phyloP scores from a whole-genome alignment of 345 rosid species.

The Cardamine chenopodiifolia region DNA sequence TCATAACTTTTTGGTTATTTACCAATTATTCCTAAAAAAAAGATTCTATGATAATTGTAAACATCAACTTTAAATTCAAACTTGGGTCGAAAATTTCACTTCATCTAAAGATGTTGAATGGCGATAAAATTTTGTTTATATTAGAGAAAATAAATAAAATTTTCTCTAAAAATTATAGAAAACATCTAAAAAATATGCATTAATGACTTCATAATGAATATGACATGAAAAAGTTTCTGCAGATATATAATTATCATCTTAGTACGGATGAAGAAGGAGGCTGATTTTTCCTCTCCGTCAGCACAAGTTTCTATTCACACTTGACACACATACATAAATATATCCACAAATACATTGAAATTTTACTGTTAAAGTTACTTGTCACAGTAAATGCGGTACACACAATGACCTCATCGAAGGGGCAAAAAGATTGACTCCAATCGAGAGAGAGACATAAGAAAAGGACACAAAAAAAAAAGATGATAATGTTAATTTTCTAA shows the following conservation, averaged over 20 bases:
- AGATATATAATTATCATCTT: not conserved
- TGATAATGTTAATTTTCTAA: too few relatives aligned
- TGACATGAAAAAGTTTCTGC: not conserved
- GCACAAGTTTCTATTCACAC: slow-evolving; percentile 23
- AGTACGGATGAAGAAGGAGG: not conserved
- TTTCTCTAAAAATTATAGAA: not conserved
- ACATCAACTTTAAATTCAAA: not conserved
- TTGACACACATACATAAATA: not conserved
- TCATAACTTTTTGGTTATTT: not conserved
- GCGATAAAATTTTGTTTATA: not conserved
- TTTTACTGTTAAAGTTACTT: not conserved
- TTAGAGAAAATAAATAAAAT: not conserved
- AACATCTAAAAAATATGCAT: not conserved
- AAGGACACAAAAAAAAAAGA: not conserved
- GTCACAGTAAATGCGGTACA: slow-evolving; percentile 15
- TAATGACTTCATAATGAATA: not conserved
- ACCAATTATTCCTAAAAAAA: not conserved
- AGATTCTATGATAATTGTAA: not conserved
- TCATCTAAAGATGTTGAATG: not conserved
- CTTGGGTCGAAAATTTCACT: not conserved
- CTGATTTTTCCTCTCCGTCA: not conserved
- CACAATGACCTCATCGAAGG: not conserved
- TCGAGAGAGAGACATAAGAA: not conserved
- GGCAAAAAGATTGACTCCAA: not conserved
- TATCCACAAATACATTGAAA: not conserved